Percentiles rank a stretch among this genome's conserved stretches.
Evolutionary conservation across 2,329 filamentous ascomycete genomes (phyloP).

Genomic region (Colletotrichum trifolii): DNA sequence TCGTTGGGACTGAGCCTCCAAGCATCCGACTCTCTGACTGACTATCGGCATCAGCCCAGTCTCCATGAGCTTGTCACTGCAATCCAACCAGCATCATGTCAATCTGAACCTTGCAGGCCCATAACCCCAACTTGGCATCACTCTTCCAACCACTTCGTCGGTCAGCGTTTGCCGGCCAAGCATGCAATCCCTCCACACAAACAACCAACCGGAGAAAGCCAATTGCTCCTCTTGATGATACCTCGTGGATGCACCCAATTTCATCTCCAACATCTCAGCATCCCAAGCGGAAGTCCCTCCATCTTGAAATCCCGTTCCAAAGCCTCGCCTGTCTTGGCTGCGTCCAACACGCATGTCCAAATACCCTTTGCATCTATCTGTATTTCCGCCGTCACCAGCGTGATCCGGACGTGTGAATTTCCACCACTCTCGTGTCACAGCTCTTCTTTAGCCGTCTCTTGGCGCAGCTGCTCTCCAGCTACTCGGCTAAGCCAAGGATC

Average conservation of each 20-base stretch:
- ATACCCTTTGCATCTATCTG: neutral
- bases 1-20: neutral
- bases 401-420: slow-evolving; percentile 14
- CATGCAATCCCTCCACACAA: neutral
- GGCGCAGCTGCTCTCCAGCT: neutral
- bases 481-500: slow-evolving; percentile 10
- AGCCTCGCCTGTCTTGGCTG: slow-evolving; percentile 11
- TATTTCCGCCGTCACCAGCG: neutral
- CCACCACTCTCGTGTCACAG: slow-evolving; percentile 17
- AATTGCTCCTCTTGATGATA: neutral
- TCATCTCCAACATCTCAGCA: neutral
- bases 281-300: neutral
- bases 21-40: neutral
- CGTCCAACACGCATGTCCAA: neutral
- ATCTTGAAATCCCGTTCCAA: slow-evolving; percentile 1
- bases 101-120: neutral
- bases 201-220: neutral
- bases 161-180: neutral
- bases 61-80: slow-evolving; percentile 19
- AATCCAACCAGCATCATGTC: neutral
- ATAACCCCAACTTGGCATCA: neutral
- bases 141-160: neutral
- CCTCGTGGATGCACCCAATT: neutral
- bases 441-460: slow-evolving; percentile 20
- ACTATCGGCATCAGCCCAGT: neutral